These are phyloP conservation scores for Vaccinium darrowii DNA, from an alignment of 148 eudicot genomes.

Conservation along the genomic window DNA sequence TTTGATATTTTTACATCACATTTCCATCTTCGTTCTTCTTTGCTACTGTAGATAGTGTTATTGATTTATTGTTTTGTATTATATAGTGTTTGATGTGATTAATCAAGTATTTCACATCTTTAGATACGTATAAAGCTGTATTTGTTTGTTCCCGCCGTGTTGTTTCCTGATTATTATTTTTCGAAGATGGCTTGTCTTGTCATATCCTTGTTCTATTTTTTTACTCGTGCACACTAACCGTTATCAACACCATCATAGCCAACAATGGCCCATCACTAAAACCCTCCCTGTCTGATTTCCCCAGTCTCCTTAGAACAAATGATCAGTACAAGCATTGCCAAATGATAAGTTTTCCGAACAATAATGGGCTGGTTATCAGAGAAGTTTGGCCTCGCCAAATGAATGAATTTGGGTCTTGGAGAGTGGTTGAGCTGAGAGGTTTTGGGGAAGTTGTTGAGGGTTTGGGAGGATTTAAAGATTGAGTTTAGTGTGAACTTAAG, in stretches of 20 bases:
- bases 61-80: neutral
- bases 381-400: neutral
- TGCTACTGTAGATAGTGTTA: neutral
- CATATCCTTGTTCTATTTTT: neutral
- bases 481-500: neutral
- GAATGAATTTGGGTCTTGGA: neutral
- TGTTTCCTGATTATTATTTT: neutral
- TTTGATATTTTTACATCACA: neutral
- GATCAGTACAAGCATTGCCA: neutral
- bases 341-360: neutral
- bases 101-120: neutral
- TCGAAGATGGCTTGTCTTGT: neutral
- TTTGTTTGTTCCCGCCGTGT: neutral
- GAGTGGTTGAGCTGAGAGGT: constrained; percentile 1
- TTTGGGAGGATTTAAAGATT: neutral
- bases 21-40: neutral
- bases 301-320: neutral
- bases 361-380: neutral
- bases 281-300: neutral
- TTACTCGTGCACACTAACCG: neutral
- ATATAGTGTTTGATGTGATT: neutral
- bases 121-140: neutral
- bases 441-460: neutral
- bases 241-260: neutral
- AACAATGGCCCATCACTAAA: neutral